These are phyloP conservation scores for Mercurialis annua DNA, from an alignment of 345 rosid genomes.

Conservation along the genomic window DNA sequence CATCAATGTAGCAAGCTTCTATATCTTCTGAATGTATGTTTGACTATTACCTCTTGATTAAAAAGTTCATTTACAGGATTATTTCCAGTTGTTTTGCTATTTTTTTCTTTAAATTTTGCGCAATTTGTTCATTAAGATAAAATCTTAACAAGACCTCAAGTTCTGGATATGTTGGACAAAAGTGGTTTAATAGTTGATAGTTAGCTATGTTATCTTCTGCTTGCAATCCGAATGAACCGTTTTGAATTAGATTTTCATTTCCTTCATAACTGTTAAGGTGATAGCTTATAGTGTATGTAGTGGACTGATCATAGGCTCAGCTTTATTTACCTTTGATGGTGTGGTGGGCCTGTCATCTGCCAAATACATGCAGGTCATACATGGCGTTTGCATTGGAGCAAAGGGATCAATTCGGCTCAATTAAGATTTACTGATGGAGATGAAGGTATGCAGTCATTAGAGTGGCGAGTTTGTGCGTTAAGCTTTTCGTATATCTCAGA, in stretches of 20 bases:
- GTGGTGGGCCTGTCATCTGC: constrained; percentile 42
- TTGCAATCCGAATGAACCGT: not conserved
- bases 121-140: not conserved
- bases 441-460: constrained; percentile 48
- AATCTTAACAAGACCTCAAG: constrained; percentile 7
- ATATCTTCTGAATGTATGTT: constrained; percentile 58
- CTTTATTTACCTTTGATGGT: constrained; percentile 33
- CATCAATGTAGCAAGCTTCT: constrained; percentile 54
- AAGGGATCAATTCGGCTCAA: constrained; percentile 36
- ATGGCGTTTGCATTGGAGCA: constrained; percentile 42
- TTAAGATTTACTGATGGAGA: constrained; percentile 31
- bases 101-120: not conserved
- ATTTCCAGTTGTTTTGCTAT: constrained; percentile 5
- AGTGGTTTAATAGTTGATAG: constrained; percentile 2
- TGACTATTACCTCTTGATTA: constrained; percentile 33
- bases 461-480: constrained; percentile 23
- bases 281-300: constrained; percentile 11
- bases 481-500: constrained; percentile 15
- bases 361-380: constrained; percentile 46
- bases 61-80: constrained; percentile 20
- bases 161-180: constrained; percentile 4
- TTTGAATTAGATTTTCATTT: not conserved
- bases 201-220: constrained; percentile 5
- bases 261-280: constrained; percentile 9
- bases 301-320: constrained; percentile 26